Evolutionary conservation across 2,329 filamentous ascomycete species (phyloP).

Genomic region (Colletotrichum simmondsii): DNA sequence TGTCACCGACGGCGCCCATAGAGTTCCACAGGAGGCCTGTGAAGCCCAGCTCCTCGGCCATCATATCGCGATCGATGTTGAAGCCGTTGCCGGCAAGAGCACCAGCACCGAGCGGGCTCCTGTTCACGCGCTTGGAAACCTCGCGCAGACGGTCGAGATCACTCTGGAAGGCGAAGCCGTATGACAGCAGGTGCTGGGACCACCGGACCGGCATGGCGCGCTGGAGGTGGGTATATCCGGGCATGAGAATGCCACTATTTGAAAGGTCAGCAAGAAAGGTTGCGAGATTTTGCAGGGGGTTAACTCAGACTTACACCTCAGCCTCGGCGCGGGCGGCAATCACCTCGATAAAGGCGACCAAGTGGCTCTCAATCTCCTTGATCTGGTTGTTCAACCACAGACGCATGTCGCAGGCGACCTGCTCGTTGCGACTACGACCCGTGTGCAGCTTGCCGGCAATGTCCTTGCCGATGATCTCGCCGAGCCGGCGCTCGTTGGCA

Average conservation of each 20-base stretch:
- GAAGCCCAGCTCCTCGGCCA: constrained; percentile 85
- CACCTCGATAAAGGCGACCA: constrained; percentile 77
- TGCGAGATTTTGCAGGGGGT: constrained; percentile 36
- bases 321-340: constrained; percentile 75
- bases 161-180: constrained; percentile 75
- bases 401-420: constrained; percentile 79
- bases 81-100: constrained; percentile 87
- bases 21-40: constrained; percentile 80
- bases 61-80: constrained; percentile 80
- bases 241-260: constrained; percentile 75
- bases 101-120: constrained; percentile 76
- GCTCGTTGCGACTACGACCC: constrained; percentile 76
- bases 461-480: constrained; percentile 77
- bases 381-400: constrained; percentile 82
- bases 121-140: constrained; percentile 79
- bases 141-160: constrained; percentile 84
- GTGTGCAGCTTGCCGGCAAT: constrained; percentile 80
- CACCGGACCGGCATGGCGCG: constrained; percentile 83
- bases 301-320: constrained; percentile 63
- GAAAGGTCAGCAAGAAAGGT: neutral
- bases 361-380: constrained; percentile 73
- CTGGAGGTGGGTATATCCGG: constrained; percentile 89
- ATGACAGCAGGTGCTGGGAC: constrained; percentile 84
- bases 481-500: constrained; percentile 66
- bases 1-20: constrained; percentile 79